These are phyloP conservation scores for Lophiostoma macrostomum DNA, from an alignment of 495 filamentous ascomycete species.

Conservation along the genomic window DNA sequence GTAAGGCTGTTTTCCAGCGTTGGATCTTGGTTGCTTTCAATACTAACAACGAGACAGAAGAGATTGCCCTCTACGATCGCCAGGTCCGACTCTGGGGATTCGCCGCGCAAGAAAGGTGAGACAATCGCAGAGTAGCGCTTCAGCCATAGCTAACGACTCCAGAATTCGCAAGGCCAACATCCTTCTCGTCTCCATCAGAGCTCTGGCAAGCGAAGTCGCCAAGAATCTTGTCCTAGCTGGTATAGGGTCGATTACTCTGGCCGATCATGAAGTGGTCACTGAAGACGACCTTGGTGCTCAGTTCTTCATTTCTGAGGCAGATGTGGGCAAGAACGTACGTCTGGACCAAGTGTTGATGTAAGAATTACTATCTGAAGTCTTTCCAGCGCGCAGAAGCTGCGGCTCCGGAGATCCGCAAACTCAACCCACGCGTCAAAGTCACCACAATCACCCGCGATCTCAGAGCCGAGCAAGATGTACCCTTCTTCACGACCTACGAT, in stretches of 20 bases:
- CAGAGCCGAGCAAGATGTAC: constrained; percentile 54
- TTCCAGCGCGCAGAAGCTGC: constrained; percentile 75
- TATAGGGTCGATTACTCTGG: constrained; percentile 84
- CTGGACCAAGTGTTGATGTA: background rate
- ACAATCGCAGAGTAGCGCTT: background rate
- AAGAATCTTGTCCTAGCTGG: constrained; percentile 97
- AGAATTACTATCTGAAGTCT: background rate
- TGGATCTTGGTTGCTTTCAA: background rate
- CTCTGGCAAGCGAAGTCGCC: constrained; percentile 90
- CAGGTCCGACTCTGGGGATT: constrained; percentile 99
- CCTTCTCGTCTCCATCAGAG: constrained; percentile 81
- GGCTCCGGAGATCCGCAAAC: constrained; percentile 67
- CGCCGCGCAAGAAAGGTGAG: constrained; percentile 78
- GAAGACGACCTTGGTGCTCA: constrained; percentile 82
- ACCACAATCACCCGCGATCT: constrained; percentile 65
- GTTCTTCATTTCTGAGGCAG: constrained; percentile 75
- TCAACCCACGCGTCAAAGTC: constrained; percentile 88
- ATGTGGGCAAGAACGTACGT: constrained; percentile 74
- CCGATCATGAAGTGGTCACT: constrained; percentile 74
- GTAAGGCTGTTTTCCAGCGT: constrained; percentile 42
- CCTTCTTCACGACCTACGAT: constrained; percentile 75
- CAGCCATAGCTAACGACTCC: constrained; percentile 29
- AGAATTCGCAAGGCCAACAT: constrained; percentile 89
- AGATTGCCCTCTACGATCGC: constrained; percentile 95
- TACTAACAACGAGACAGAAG: constrained; percentile 56